A percentile compares a stretch with the other conserved stretches of the same genome.
phyloP scores from a whole-genome alignment of 2,329 filamentous ascomycete species.

The Cordyceps fumosorosea region DNA sequence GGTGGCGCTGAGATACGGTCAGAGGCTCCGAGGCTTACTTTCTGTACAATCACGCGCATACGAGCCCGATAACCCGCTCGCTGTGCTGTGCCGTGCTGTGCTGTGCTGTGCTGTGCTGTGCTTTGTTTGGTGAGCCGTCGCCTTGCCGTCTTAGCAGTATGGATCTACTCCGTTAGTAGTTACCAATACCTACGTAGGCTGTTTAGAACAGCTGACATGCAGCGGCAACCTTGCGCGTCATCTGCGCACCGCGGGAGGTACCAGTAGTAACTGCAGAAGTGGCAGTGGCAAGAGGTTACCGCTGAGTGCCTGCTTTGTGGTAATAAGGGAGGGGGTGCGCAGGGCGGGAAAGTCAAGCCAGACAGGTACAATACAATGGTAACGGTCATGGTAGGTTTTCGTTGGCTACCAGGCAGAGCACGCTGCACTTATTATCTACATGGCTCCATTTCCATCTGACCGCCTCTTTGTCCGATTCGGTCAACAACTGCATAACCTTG shows the following conservation, averaged over 20 bases:
- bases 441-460: not conserved
- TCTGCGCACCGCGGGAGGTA: not conserved
- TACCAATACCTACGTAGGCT: not conserved
- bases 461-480: not conserved
- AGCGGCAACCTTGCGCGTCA: constrained; percentile 8
- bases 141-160: not conserved
- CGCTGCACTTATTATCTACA: constrained; percentile 1
- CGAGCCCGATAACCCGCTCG: not conserved
- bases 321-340: not conserved
- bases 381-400: too few species aligned
- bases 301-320: not conserved
- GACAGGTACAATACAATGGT: not conserved
- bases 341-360: not conserved
- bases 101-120: not conserved
- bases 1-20: not conserved
- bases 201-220: constrained; percentile 5
- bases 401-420: not conserved
- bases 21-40: constrained; percentile 1
- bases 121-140: not conserved
- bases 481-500: not conserved
- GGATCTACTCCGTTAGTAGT: not conserved
- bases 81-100: too few species aligned
- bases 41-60: constrained; percentile 7
- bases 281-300: not conserved
- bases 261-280: not conserved